These are phyloP conservation scores for Agrocybe pediades DNA, from an alignment of 768 basidiomycete genomes.

Conservation along the genomic window DNA sequence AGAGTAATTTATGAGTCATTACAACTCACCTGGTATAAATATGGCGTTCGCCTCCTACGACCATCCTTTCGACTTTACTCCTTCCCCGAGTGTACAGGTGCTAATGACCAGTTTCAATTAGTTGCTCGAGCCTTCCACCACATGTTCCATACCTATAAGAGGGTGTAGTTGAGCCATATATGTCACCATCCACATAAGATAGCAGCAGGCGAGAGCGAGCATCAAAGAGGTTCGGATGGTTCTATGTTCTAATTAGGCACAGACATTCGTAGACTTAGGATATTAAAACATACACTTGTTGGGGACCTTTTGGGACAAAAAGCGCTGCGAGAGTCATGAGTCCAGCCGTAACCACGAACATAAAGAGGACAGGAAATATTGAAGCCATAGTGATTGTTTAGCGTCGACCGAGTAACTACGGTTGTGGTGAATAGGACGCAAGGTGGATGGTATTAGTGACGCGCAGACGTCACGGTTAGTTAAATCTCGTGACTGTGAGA, in stretches of 20 bases:
- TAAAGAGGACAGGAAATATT: conserved; percentile 65
- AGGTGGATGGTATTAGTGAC: too few species aligned
- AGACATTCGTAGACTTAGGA: not conserved
- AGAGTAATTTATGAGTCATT: not conserved
- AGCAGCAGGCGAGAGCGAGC: conserved; percentile 81
- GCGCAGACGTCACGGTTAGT: too few species aligned
- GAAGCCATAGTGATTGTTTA: conserved; percentile 56
- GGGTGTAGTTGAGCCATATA: conserved; percentile 95
- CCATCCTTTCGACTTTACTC: conserved; percentile 6
- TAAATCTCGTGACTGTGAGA: too few species aligned
- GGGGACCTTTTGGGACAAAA: conserved; percentile 80
- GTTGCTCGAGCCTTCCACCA: not conserved
- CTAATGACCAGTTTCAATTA: conserved; percentile 12
- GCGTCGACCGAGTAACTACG: not conserved
- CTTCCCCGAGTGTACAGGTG: conserved; percentile 23
- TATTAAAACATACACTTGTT: conserved; percentile 76
- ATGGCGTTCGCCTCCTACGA: conserved; percentile 10
- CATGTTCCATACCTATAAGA: conserved; percentile 68
- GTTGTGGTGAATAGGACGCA: not conserved
- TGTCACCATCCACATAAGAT: conserved; percentile 97
- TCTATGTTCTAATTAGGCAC: conserved; percentile 41
- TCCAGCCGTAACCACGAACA: conserved; percentile 64
- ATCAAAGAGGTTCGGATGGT: conserved; percentile 80
- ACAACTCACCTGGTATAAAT: conserved; percentile 35
- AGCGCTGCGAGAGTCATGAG: conserved; percentile 68